Percentiles rank a stretch among this genome's conserved stretches.
Conservation (phyloP, 2,329 filamentous ascomycete genomes). For the Thielaviopsis cerberus region DNA sequence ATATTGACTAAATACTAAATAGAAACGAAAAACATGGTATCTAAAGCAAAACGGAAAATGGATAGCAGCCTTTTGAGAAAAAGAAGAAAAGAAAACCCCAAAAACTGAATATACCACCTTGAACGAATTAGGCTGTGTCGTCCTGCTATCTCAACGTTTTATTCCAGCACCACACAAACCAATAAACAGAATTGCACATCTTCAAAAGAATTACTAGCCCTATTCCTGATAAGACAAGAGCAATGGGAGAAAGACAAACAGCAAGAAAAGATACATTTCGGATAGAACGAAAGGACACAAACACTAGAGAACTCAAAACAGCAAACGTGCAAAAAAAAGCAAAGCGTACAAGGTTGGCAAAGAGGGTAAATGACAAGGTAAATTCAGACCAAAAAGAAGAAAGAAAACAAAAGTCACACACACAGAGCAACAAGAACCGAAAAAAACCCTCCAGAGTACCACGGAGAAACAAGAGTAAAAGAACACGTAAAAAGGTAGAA, state of each 20-base stretch:
- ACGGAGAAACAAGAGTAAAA: slow-evolving; percentile 11
- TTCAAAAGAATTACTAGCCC: too few relatives aligned
- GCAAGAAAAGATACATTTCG: not conserved
- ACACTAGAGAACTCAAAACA: not conserved
- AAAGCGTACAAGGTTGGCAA: not conserved
- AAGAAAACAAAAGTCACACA: not conserved
- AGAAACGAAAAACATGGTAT: too few relatives aligned
- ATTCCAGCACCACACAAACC: too few relatives aligned
- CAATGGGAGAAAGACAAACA: not conserved
- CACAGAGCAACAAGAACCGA: slow-evolving; percentile 1
- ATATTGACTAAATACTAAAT: too few relatives aligned
- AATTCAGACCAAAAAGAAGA: not conserved
- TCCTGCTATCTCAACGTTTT: too few relatives aligned
- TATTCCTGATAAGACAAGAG: too few relatives aligned
- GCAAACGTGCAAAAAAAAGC: too few relatives aligned
- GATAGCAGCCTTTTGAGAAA: too few relatives aligned
- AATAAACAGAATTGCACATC: too few relatives aligned
- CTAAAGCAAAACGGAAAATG: not conserved
- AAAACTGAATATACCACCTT: too few relatives aligned
- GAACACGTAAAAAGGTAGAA: not conserved
- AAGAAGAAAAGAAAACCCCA: not conserved
- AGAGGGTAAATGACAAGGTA: not conserved
- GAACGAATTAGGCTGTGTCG: too few relatives aligned
- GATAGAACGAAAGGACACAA: not conserved
- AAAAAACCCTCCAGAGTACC: slow-evolving; percentile 12